A percentile compares a stretch with the other conserved stretches of the same genome.
Conservation (phyloP, 345 rosid species). For the Ailanthus altissimus region DNA sequence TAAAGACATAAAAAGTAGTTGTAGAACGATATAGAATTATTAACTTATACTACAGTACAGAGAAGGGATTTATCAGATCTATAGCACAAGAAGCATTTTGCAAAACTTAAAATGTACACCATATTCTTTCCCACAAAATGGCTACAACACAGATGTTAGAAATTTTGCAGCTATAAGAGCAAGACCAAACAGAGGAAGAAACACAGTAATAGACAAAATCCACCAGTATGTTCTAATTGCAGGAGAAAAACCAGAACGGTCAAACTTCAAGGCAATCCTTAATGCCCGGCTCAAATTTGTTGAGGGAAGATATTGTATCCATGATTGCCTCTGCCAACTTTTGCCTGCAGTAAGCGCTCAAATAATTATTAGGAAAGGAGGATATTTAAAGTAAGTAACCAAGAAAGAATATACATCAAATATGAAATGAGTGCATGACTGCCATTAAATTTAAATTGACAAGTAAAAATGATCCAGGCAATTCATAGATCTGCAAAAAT, state of each 20-base stretch:
- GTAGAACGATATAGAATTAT: background rate
- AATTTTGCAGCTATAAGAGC: background rate
- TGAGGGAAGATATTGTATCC: constrained; percentile 54
- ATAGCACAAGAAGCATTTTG: background rate
- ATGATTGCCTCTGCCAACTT: constrained; percentile 50
- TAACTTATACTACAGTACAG: too few species aligned
- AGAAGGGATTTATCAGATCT: constrained; percentile 1
- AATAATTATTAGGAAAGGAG: constrained; percentile 3
- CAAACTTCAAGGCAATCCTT: constrained; percentile 62
- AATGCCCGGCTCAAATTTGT: constrained; percentile 61
- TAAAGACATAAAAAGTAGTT: background rate
- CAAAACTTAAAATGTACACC: background rate
- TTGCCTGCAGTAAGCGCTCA: constrained; percentile 36
- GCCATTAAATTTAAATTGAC: background rate
- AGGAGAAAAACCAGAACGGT: constrained; percentile 16
- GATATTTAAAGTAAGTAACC: background rate
- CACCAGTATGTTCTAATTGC: constrained; percentile 17
- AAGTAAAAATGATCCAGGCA: background rate
- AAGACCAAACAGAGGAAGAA: background rate
- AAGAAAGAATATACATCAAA: constrained; percentile 1
- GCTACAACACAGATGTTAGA: background rate
- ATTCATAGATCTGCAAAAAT: background rate
- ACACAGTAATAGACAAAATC: constrained; percentile 9
- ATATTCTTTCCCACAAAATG: background rate
- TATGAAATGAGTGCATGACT: background rate